Percentiles rank a stretch among this genome's conserved stretches.
phyloP scores from a whole-genome alignment of 352 stramenopile species.

The Pythium pyrilobum region DNA sequence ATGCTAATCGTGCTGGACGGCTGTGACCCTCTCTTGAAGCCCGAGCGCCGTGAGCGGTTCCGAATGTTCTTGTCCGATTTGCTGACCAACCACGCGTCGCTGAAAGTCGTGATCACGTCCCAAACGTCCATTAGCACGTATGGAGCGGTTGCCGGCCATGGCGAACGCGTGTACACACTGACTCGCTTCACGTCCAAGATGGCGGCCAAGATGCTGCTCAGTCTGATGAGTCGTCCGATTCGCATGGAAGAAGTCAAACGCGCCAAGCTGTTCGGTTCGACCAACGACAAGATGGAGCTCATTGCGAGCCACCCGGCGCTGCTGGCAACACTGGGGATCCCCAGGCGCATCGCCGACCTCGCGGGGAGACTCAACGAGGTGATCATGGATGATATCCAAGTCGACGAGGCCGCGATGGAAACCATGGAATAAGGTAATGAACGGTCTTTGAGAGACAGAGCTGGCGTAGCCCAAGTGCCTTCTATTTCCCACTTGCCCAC shows the following conservation, averaged over 20 bases:
- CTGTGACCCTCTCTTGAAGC: conserved; percentile 58
- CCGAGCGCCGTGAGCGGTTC: conserved; percentile 50
- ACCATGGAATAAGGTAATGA: conserved; percentile 10
- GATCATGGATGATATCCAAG: conserved; percentile 58
- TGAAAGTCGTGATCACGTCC: conserved; percentile 74
- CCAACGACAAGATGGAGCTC: conserved; percentile 58
- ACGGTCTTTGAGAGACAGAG: too few species aligned
- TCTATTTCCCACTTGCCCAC: too few species aligned
- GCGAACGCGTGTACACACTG: conserved; percentile 62
- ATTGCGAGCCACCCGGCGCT: conserved; percentile 69
- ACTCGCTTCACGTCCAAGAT: conserved; percentile 66
- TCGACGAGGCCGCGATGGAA: conserved; percentile 8
- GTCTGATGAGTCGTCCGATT: conserved; percentile 67
- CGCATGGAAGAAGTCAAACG: conserved; percentile 60
- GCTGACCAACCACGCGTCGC: conserved; percentile 56
- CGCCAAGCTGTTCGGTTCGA: conserved; percentile 24
- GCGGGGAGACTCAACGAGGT: conserved; percentile 60
- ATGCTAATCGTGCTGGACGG: conserved; percentile 67
- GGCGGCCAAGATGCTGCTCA: conserved; percentile 68
- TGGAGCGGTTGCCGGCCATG: conserved; percentile 57
- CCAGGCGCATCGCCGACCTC: conserved; percentile 66
- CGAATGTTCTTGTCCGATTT: conserved; percentile 62
- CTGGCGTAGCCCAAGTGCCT: too few species aligned
- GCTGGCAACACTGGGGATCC: conserved; percentile 50
- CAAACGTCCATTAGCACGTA: conserved; percentile 56